phyloP scores from a whole-genome alignment of 2,329 filamentous ascomycete species.

The Penicillium polonicum region DNA sequence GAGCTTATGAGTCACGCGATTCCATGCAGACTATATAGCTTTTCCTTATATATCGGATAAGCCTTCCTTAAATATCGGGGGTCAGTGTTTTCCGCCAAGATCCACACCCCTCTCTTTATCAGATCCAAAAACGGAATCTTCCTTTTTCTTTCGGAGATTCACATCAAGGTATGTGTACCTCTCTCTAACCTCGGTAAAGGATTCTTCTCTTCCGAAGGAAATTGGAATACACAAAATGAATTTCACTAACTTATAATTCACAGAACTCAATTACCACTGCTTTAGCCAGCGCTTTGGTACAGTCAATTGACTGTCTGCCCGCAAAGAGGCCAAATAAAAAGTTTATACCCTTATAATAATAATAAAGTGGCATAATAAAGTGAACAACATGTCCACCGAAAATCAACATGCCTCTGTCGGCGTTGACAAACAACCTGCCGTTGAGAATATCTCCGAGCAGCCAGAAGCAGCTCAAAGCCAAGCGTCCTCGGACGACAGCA shows the following conservation, averaged over 20 bases:
- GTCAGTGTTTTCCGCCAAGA: constrained; percentile 12
- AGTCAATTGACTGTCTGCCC: background rate
- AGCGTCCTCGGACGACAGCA: constrained; percentile 17
- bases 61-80: background rate
- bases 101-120: constrained; percentile 15
- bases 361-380: background rate
- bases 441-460: constrained; percentile 16
- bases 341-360: background rate
- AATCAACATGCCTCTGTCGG: constrained; percentile 1
- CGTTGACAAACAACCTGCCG: constrained; percentile 11
- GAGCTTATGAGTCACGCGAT: background rate
- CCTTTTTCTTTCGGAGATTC: background rate
- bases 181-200: constrained; percentile 1
- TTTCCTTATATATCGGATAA: background rate
- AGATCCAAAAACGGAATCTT: constrained; percentile 19
- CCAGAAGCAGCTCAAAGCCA: background rate
- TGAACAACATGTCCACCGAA: constrained; percentile 13
- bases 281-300: background rate
- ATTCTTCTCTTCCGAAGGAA: background rate
- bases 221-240: background rate
- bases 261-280: background rate
- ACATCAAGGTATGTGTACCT: background rate
- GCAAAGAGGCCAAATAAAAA: background rate
- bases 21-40: background rate
- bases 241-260: background rate